phyloP scores from a whole-genome alignment of 129 eudicot genomes.

The Lonicera japonica region DNA sequence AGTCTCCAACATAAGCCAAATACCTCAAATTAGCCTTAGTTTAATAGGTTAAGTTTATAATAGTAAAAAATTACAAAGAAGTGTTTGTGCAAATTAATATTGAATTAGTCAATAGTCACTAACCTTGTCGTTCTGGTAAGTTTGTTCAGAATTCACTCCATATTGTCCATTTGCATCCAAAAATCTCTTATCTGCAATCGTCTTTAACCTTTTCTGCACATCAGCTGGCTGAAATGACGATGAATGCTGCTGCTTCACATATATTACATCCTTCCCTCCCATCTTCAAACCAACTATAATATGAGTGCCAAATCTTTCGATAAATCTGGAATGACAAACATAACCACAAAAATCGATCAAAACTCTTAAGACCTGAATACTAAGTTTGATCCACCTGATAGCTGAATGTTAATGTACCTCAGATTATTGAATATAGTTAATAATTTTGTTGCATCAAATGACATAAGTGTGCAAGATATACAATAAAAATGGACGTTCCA shows the following conservation, averaged over 20 bases:
- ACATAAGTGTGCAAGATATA: too few species aligned
- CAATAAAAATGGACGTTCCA: too few species aligned
- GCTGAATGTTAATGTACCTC: not conserved
- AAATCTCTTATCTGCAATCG: conserved; percentile 86
- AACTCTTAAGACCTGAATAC: not conserved
- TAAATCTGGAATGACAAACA: conserved; percentile 47
- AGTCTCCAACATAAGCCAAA: too few species aligned
- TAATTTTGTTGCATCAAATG: too few species aligned
- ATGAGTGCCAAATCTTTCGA: conserved; percentile 91
- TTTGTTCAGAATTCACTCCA: conserved; percentile 42
- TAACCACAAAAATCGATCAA: not conserved
- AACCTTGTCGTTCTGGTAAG: conserved; percentile 64
- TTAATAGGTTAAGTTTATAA: too few species aligned
- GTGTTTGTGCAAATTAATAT: too few species aligned
- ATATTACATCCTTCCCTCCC: conserved; percentile 98
- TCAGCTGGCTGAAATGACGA: conserved; percentile 91
- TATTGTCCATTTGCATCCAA: conserved; percentile 52
- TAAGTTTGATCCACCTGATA: not conserved
- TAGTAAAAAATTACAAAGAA: too few species aligned
- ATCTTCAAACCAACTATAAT: conserved; percentile 83
- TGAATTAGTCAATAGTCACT: not conserved
- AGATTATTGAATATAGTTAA: too few species aligned
- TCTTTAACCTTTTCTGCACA: conserved; percentile 78
- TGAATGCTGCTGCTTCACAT: conserved; percentile 85
- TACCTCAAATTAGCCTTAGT: too few species aligned